A percentile compares a stretch with the other conserved stretches of the same genome.
phyloP scores from a whole-genome alignment of 345 rosid genomes.

The Brassica nigra region DNA sequence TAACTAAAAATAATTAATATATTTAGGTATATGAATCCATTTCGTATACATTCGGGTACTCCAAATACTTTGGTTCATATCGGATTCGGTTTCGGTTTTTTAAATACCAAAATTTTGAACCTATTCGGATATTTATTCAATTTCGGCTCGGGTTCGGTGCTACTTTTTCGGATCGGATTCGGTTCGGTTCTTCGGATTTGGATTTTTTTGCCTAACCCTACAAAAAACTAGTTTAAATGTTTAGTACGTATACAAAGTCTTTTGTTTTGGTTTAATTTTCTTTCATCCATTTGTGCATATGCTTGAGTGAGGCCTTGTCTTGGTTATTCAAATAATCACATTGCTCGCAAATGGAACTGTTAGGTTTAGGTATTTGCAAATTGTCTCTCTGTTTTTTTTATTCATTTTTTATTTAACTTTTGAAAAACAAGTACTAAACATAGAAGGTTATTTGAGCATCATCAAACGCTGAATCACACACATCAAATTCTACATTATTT shows the following conservation, averaged over 20 bases:
- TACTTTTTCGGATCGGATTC: no score
- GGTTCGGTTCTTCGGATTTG: no score
- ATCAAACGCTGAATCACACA: slow-evolving; percentile 6
- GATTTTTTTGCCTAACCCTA: no score
- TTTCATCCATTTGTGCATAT: neutral
- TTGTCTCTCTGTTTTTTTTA: neutral
- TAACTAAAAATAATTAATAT: no score
- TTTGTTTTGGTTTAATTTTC: neutral
- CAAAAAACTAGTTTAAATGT: no score
- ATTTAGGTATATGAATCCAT: no score
- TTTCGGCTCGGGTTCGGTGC: no score
- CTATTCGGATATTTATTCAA: no score
- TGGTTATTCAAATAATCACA: neutral
- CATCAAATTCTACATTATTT: neutral
- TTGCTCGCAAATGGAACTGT: neutral
- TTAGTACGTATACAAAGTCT: neutral
- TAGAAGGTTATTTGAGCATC: neutral
- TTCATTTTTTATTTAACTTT: neutral
- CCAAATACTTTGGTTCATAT: no score
- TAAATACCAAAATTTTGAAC: no score
- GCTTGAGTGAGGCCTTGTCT: neutral
- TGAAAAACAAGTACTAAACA: slow-evolving; percentile 19
- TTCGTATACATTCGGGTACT: no score
- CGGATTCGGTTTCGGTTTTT: no score
- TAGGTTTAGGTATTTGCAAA: neutral